Evolutionary conservation across 441 rosid species (phyloP), one percentile per base, ranked within the genome.

Genomic region (Omphalea diandra): DNA sequence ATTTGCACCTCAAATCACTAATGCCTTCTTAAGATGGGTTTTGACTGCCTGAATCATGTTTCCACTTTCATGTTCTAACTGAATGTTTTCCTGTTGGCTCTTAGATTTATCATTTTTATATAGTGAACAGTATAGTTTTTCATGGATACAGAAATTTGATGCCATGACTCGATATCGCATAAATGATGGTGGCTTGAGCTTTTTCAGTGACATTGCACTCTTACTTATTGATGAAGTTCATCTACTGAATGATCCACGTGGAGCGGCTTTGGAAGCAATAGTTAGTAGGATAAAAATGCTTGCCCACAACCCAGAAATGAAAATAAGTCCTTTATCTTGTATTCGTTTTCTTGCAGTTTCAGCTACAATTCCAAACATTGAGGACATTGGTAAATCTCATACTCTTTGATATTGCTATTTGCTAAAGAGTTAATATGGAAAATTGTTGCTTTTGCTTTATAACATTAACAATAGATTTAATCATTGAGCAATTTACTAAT

Each of bases 171-270:
- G 97, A 65, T 95, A 88, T 78, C 94, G 86, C 74, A 84, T 95
- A 62, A 89, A 79, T 68, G 88, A 90, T 83, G 99, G 99, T 52
- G 98, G 99, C 58, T 79, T 95, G 82, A 85, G 97, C 81, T 95
- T 93, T 79, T 93, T 93, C 87, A 82, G 99, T 69, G 98, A 95
- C 80, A 91, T 93, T 70, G 85, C 91, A 18, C 96, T 95, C 72
- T 80, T 93, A 41, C 93, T 93, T 73, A 86, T 95, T 73, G 99
- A 95, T 80, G 99, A 95, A 79, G 99, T 95, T 83, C 98, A 95
- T 81, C 81, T 90, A 40, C 83, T 95, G 81, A 95, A 89, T 84
- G 98, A 95, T 82, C 90, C 88, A 15, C 97, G 99, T 22, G 99
- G 99, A 78, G 99, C 97, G 43, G 88, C 89, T 79, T 83, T 93